A percentile compares a stretch with the other conserved stretches of the same genome.
Evolutionary conservation across 192 early-diverging fungal genomes (phyloP).

Genomic region (Backusella macrospora): DNA sequence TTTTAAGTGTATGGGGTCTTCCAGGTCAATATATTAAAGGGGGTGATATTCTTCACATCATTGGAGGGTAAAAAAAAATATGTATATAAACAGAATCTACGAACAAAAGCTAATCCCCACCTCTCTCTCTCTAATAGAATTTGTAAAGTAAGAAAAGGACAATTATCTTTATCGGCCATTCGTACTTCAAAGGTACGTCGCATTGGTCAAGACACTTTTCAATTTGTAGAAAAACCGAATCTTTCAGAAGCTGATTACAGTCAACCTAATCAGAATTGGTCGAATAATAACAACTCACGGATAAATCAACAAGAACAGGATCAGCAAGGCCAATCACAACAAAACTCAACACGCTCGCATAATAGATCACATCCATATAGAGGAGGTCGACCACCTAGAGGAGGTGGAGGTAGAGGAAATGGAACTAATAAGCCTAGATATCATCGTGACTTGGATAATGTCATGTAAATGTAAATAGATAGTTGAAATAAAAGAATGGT

Average conservation of each 20-base stretch:
- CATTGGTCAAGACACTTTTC: slow-evolving; percentile 58
- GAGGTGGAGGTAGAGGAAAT: neutral
- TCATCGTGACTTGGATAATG: slow-evolving; percentile 7
- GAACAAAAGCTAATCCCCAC: neutral
- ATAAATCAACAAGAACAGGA: slow-evolving; percentile 1
- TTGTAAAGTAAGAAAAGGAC: slow-evolving; percentile 56
- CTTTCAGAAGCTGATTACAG: slow-evolving; percentile 22
- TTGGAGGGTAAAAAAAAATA: slow-evolving; percentile 40
- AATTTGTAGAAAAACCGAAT: slow-evolving; percentile 44
- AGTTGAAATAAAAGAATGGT: too few species aligned
- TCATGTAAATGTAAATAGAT: neutral
- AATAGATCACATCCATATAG: neutral
- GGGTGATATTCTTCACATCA: slow-evolving; percentile 65
- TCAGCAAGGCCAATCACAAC: neutral
- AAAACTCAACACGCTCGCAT: neutral
- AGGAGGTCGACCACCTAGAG: neutral
- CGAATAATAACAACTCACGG: neutral
- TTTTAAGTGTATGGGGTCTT: slow-evolving; percentile 62
- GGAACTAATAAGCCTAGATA: neutral
- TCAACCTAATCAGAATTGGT: neutral
- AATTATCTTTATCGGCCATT: slow-evolving; percentile 52
- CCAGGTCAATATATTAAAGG: slow-evolving; percentile 50
- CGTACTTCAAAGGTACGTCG: slow-evolving; percentile 56
- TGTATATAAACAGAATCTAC: neutral
- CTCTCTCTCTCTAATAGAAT: slow-evolving; percentile 33